phyloP scores from a whole-genome alignment of 1,139 yeast species.

The Blastobotrys apis region DNA sequence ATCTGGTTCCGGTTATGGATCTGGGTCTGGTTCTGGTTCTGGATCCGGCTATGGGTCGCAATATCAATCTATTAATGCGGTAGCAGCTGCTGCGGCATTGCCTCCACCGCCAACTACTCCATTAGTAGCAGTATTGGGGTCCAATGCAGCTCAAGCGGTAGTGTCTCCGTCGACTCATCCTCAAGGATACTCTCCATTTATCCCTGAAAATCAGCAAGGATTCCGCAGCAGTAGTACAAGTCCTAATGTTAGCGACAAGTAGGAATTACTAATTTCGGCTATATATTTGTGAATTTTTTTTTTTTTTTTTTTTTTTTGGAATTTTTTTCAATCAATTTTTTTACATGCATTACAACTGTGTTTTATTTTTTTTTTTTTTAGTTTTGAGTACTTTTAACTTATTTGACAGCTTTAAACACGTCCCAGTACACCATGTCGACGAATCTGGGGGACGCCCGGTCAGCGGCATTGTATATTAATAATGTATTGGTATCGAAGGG shows the following conservation, averaged over 20 bases:
- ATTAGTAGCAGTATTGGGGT: constrained; percentile 37
- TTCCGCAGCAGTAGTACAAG: not conserved
- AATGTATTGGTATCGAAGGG: constrained; percentile 29
- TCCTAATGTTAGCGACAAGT: not conserved
- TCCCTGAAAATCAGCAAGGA: constrained; percentile 15
- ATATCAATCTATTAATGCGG: not conserved
- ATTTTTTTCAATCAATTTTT: too few relatives aligned
- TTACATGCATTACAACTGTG: too few relatives aligned
- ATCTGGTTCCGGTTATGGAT: not conserved
- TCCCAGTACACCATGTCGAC: constrained; percentile 11
- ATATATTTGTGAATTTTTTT: too few relatives aligned
- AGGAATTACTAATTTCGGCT: too few relatives aligned
- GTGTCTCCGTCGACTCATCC: constrained; percentile 25
- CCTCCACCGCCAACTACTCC: constrained; percentile 34
- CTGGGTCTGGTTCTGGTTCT: not conserved
- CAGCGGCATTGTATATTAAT: constrained; percentile 29
- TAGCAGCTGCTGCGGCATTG: constrained; percentile 4
- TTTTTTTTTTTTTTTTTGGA: not conserved
- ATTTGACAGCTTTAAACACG: not conserved
- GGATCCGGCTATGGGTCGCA: not conserved
- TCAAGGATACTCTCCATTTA: constrained; percentile 21
- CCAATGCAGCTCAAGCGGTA: constrained; percentile 37
- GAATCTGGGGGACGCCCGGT: constrained; percentile 19
- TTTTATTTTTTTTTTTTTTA: not conserved
- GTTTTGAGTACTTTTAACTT: too few relatives aligned